These are phyloP conservation scores for Hanseniaspora valbyensis DNA, from an alignment of 805 yeast species.

Conservation along the genomic window DNA sequence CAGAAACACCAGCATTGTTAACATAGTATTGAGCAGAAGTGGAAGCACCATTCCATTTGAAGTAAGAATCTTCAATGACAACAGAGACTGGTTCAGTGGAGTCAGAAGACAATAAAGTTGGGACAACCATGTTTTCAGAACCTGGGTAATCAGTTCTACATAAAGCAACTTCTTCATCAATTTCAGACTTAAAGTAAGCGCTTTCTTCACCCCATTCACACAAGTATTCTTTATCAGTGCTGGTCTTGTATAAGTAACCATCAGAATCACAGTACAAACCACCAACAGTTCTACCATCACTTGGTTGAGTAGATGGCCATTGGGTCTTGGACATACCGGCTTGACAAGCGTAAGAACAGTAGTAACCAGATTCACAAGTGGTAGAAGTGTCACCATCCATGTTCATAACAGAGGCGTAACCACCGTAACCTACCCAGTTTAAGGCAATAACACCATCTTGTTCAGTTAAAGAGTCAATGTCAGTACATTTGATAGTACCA, in stretches of 20 bases:
- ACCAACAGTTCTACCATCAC: constrained; percentile 60
- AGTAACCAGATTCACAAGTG: constrained; percentile 54
- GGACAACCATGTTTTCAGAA: constrained; percentile 68
- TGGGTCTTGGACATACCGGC: constrained; percentile 75
- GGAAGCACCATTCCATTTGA: constrained; percentile 48
- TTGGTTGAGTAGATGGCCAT: constrained; percentile 61
- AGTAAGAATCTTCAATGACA: constrained; percentile 50
- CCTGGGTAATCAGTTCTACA: constrained; percentile 79
- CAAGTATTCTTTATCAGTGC: constrained; percentile 39
- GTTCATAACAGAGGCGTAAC: constrained; percentile 36
- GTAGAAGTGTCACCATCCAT: constrained; percentile 44
- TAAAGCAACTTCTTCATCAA: constrained; percentile 45
- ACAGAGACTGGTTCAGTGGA: constrained; percentile 39
- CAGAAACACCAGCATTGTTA: constrained; percentile 63
- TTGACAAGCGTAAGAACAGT: constrained; percentile 70
- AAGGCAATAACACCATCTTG: constrained; percentile 61
- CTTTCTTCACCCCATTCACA: constrained; percentile 55
- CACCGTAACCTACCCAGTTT: constrained; percentile 44
- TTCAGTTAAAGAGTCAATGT: constrained; percentile 43
- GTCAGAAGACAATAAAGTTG: constrained; percentile 46
- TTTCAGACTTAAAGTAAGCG: constrained; percentile 44
- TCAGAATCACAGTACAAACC: constrained; percentile 48
- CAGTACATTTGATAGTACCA: constrained; percentile 57
- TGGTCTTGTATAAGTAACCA: constrained; percentile 55
- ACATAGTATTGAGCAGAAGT: constrained; percentile 69